phyloP scores from a whole-genome alignment of 257 asterid species.

The Salvia miltiorrhiza region DNA sequence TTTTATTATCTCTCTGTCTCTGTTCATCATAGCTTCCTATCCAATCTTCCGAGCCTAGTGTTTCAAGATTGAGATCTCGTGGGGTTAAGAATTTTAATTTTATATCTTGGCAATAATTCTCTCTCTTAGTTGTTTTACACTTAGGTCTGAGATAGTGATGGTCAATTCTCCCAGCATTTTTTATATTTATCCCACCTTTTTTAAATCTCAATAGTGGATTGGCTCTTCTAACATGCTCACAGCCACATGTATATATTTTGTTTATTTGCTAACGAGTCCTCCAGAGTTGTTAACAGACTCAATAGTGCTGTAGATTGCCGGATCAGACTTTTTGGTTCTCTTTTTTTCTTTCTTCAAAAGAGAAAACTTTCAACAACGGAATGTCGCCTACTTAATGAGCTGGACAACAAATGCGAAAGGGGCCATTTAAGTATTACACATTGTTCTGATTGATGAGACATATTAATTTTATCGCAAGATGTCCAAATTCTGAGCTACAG shows the following conservation, averaged over 20 bases:
- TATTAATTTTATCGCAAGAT: too few relatives aligned
- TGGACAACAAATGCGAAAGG: too few relatives aligned
- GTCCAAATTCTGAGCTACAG: too few relatives aligned
- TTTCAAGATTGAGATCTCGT: not conserved
- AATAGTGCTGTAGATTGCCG: not conserved
- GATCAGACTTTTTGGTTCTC: not conserved
- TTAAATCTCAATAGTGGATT: not conserved
- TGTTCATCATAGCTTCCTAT: not conserved
- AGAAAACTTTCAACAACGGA: too few relatives aligned
- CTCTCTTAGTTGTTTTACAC: not conserved
- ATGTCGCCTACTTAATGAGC: too few relatives aligned
- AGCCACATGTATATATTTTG: not conserved
- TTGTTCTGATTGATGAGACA: too few relatives aligned
- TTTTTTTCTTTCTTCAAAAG: not conserved
- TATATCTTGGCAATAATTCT: not conserved
- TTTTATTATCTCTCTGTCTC: not conserved
- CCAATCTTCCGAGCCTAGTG: not conserved
- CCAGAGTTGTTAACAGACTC: not conserved
- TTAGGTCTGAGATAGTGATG: not conserved
- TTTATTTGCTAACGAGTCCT: not conserved
- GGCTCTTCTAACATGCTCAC: not conserved
- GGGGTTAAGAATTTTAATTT: not conserved
- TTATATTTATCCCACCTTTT: not conserved
- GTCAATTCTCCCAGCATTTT: not conserved
- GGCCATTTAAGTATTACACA: too few relatives aligned